Evolutionary conservation across 1,284 basidiomycete genomes (phyloP), one percentile per base, ranked within the genome.

Genomic region (Athelia psychrophila): DNA sequence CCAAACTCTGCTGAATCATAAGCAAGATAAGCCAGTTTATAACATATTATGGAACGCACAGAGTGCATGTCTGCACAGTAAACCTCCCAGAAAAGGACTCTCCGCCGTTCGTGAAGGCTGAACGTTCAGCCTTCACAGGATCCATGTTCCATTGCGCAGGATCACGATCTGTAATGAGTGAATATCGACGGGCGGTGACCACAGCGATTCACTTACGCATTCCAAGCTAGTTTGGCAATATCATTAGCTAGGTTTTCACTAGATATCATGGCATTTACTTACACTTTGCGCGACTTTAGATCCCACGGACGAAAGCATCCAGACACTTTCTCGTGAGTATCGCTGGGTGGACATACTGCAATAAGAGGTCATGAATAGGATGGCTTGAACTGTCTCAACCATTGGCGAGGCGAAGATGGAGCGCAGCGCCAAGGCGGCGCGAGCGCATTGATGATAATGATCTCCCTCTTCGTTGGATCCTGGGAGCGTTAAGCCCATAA

Each of bases 321-420:
- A 83, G 18, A 75, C 66, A 54, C 74, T 76, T 53, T 83, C 79
- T 55, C 78, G 66, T 2, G 81, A 79, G 50, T 77, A 79, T 45
- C 75, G 67, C 54, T 71, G 74, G 3, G 77, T 78, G 47, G 76
- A 78, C 55, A 81, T 72, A 48, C 71, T 76, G 54, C 83, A 79
- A 60, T 79, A 86, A 24, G 69, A 64, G 3, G 74, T 76, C 73
- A 84, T 76, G 36, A 86, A 60, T 40, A 74, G 64, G 4, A 85
- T 62, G 10, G 84, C 80, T 63, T 86, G 83, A 15, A 87, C 73
- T 2, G 84, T 84, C 45, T 78, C 76, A 47, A 78, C 71, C 58
- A 81, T 80, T 1, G 83, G 82, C 8, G 81, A 79, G 56, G 86
- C 84, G 51, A 83, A 82, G 9, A 85, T 69, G 1, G 80, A 78